phyloP scores from a whole-genome alignment of 2,329 filamentous ascomycete genomes.

The Chaetomium sp. region DNA sequence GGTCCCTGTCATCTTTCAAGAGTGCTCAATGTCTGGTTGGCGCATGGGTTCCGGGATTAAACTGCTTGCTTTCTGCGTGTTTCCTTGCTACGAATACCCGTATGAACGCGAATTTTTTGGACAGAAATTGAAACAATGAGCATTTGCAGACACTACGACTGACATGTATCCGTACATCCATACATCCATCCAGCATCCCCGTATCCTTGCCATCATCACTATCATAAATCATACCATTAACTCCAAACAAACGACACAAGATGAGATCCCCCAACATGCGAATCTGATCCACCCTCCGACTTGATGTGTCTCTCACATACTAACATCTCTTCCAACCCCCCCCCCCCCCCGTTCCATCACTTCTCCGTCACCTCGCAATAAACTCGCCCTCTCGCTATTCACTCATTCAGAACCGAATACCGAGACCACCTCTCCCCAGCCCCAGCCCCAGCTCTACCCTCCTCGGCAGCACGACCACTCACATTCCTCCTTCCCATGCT shows the following conservation, averaged over 20 bases:
- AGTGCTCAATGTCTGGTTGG: too few species aligned
- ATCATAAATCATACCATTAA: not conserved
- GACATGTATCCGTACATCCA: constrained; percentile 1
- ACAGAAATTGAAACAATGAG: not conserved
- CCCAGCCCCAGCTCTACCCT: constrained; percentile 56
- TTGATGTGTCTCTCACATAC: too few species aligned
- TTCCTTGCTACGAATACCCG: not conserved
- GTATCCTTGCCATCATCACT: not conserved
- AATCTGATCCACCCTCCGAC: not conserved
- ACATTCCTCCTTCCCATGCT: constrained; percentile 49
- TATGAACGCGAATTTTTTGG: not conserved
- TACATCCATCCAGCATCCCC: not conserved
- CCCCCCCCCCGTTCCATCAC: not conserved
- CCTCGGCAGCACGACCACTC: constrained; percentile 67
- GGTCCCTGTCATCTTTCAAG: too few species aligned
- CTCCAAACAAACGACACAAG: not conserved
- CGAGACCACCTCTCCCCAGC: constrained; percentile 29
- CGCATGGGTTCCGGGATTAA: too few species aligned
- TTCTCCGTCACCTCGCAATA: not conserved
- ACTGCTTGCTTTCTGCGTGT: not conserved
- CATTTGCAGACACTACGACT: not conserved
- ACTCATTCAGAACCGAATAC: constrained; percentile 6
- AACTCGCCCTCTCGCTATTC: not conserved
- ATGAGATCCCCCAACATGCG: not conserved
- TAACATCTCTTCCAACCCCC: not conserved